phyloP scores from a whole-genome alignment of 2,329 filamentous ascomycete genomes.

The Phymatotrichopsis omnivora region DNA sequence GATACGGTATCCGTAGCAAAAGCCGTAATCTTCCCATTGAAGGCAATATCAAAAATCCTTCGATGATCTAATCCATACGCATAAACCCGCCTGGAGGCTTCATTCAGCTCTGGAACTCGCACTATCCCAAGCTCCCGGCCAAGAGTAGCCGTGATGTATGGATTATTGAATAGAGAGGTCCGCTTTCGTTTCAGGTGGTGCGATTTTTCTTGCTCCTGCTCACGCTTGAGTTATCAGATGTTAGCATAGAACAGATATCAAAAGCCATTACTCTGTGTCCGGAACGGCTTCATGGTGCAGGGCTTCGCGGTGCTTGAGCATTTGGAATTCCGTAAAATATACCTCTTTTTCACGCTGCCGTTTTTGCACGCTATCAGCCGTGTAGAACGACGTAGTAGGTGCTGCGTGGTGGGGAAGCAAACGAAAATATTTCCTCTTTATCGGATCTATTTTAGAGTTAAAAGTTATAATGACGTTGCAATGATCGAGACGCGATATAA shows the following conservation, averaged over 20 bases:
- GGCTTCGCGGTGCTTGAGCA: no score
- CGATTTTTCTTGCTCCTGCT: constrained; percentile 9
- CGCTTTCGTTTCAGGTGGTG: constrained; percentile 10
- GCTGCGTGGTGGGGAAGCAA: constrained; percentile 25
- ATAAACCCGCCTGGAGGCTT: constrained; percentile 17
- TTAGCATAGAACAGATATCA: no score
- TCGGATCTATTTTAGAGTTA: constrained; percentile 17
- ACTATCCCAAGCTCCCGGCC: constrained; percentile 17
- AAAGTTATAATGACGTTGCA: neutral
- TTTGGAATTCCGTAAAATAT: no score
- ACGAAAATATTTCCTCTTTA: constrained; percentile 24
- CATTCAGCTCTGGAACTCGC: neutral
- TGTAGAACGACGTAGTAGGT: constrained; percentile 25
- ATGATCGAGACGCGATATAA: neutral
- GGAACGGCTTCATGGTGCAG: no score
- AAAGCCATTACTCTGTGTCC: no score
- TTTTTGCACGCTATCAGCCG: constrained; percentile 12
- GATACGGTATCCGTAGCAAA: constrained; percentile 6
- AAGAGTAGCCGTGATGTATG: constrained; percentile 17
- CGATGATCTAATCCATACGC: constrained; percentile 4
- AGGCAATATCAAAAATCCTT: constrained; percentile 14
- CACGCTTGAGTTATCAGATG: no score
- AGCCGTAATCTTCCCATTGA: constrained; percentile 14
- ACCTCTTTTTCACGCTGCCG: constrained; percentile 17
- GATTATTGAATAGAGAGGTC: constrained; percentile 10